Base-by-base conservation (phyloP, 1,284 basidiomycete genomes). In the Leccinum angustisporum region DNA sequence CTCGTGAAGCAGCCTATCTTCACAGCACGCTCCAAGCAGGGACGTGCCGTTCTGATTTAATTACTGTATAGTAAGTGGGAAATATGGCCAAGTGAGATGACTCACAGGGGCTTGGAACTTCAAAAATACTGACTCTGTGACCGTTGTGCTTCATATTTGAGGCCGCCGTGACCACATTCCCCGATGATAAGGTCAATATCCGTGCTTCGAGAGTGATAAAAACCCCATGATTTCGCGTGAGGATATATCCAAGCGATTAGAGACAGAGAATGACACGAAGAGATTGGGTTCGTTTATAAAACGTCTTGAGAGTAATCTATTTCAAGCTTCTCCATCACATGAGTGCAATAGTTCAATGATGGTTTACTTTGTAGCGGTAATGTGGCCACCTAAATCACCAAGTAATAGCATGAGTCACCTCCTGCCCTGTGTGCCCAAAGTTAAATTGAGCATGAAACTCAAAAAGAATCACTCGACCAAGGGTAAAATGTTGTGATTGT, bases 121-220 rank as follows among this genome's bases (percentile, higher is more conserved):
- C 13, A 74, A 60, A 21, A 30, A 75, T 57, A 36, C 61, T 63
- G 38, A 68, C 68, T 10, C 65, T 60, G 58, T 68, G 67, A 8
- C 64, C 66, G 53, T 66, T 70, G 18, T 65, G 63, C 25, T 64
- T 27, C 63, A 6, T 61, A 65, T 58, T 74, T 67, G 14, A 76
- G 55, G n/a, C 68, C 74, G 56, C 68, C 67, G 55, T 73, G 72
- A 31, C 74, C 70, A 33, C 67, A 69, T 46, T 70, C 68, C 30
- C 71, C 64, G 38, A 40, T n/a, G 38, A n/a, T 40, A 40, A 40
- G 16, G 16, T 27, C 33, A 25, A 55, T 38, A 31, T 38, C 51
- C 34, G 61, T 40, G 57, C 34, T 21, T 27, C 60, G 21, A 48
- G 27, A 50, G 30, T 36, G 16, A 31, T 25, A 14, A 54, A 33